Base-by-base conservation (phyloP, 768 basidiomycete species). In the Lentinus brumalis region DNA sequence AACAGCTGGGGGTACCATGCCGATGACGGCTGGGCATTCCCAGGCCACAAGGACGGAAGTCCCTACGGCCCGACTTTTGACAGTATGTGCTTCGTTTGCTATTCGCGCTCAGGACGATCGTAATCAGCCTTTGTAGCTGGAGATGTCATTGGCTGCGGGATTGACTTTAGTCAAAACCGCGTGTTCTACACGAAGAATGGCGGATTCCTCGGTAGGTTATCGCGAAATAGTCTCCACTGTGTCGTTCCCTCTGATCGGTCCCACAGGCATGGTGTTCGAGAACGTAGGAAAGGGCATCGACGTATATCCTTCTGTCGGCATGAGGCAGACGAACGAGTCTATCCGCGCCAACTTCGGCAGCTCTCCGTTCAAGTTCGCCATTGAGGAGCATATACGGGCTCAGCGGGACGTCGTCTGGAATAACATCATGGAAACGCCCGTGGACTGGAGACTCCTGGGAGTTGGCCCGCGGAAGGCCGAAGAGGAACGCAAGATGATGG, bases 131-230 rank as follows among this genome's bases (percentile, higher is more conserved):
- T 62, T 60, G 41, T 66, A 96, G 94, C 86, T 46, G 91, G 89
- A 8, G 96, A 99, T 71, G 76, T 88, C 29, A 82, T 99, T 60
- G 96, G 96, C 11, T 96, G 94, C 69, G 96, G 96, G 1, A 82
- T 98, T 60, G 94, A 98, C 74, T 97, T 94, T 70, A 87, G 86
- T 46, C 85, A 83, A 18, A 82, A 91, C 59, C 81, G 82, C 57
- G 87, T 86, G 0, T 97, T 98, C 75, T 97, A 89, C 72, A 97
- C 95, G 32, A 94, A 91, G 77, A 96, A 96, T 60, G 92, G 93
- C 12, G 73, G 78, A 15, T 79, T 86, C 63, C 79, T 94, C 47
- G 87, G 91, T 89, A 68, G 41, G 68, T 29, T 35, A 40, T 7
- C 44, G 40, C 31, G 21, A 12, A 44, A 5, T 41, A 44, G 30